A percentile compares a stretch with the other conserved stretches of the same genome.
These are phyloP conservation scores for Gypsophila paniculata DNA, from an alignment of 179 eudicot species.

Conservation along the genomic window DNA sequence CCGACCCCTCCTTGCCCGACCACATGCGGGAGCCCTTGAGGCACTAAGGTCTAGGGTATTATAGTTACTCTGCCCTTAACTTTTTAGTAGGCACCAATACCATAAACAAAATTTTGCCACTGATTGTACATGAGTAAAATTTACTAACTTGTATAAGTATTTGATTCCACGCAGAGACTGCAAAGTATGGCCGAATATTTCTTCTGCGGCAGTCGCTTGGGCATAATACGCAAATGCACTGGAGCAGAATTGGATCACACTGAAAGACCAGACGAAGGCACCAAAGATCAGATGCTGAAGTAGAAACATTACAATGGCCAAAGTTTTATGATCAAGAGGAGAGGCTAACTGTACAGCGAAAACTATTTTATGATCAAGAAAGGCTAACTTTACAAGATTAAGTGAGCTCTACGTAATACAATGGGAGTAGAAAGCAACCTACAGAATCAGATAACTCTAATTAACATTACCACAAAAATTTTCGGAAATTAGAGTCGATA, in stretches of 20 bases:
- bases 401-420: background rate
- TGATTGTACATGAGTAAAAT: slow-evolving; percentile 1
- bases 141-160: slow-evolving; percentile 85
- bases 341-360: background rate
- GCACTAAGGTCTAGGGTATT: too few relatives aligned
- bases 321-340: background rate
- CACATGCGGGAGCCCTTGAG: too few relatives aligned
- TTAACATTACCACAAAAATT: too few relatives aligned
- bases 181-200: slow-evolving; percentile 94
- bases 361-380: background rate
- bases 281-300: slow-evolving; percentile 22
- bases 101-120: too few relatives aligned
- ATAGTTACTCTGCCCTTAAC: too few relatives aligned
- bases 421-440: background rate
- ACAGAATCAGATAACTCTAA: slow-evolving; percentile 2
- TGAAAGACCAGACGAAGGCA: slow-evolving; percentile 31
- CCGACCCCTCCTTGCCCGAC: too few relatives aligned
- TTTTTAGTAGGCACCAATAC: too few relatives aligned
- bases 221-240: slow-evolving; percentile 96
- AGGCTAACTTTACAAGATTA: background rate
- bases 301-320: background rate
- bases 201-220: slow-evolving; percentile 98
- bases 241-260: slow-evolving; percentile 96
- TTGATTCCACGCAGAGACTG: slow-evolving; percentile 97
- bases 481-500: too few relatives aligned